Base-by-base conservation (phyloP, 2,329 filamentous ascomycete genomes). In the Monosporascus sp. region DNA sequence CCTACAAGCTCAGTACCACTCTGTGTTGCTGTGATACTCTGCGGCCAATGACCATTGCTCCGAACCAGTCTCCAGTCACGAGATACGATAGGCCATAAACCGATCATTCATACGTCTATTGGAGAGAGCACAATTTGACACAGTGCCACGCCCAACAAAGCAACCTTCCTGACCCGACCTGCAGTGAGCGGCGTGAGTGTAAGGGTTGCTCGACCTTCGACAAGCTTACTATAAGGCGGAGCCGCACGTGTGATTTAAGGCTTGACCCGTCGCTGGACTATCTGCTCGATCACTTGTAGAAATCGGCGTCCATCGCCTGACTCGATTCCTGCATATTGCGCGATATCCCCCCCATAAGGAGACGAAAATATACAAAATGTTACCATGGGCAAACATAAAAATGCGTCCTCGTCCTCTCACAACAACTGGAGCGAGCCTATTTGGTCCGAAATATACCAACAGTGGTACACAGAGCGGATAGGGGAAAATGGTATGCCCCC, bases 331-430 rank as follows among this genome's bases (percentile, higher is more conserved):
- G 57, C 56, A 45, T 53, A 51, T 38, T 55, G 46, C 54, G 22
- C 44, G 20, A 49, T 37, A 47, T 55, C 56, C 53, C 60, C 60
- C 59, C 53, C 55, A 62, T 62, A 56, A 61, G 11, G 31, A 34
- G 52, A 56, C 54, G 47, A 47, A 54, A 50, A 54, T 52, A 50
- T 58, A 53, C 58, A 65, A 62, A 48, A 66, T 66, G 64, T 58
- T 59, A 66, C 60, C 59, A 66, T 66, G 64, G 60, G 57, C 49
- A 57, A 51, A 48, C 45, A 60, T 47, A 60, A 60, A 54, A 61
- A 64, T 54, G 53, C 56, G 58, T 60, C 53, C 49, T 49, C 59
- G 51, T 53, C 53, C 48, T 49, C 59, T 49, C 53, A 59, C 58
- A 59, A 59, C 48, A 51, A 55, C 51, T 63, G 62, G 62, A 65